phyloP scores from a whole-genome alignment of 306 rosid genomes.

The Cucurbita argyrosperma region DNA sequence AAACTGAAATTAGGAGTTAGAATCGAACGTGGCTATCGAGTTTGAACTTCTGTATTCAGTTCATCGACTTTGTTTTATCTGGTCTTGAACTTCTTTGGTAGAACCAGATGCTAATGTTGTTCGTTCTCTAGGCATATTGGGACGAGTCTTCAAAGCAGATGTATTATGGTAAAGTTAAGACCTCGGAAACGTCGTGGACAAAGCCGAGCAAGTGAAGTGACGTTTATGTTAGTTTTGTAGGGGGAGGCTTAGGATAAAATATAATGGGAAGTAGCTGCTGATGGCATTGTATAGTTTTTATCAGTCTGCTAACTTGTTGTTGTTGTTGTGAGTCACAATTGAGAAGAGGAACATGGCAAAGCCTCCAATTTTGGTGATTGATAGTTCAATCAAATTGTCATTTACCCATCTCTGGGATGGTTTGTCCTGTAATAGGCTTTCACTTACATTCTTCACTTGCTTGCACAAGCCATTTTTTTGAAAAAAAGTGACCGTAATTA shows the following conservation, averaged over 20 bases:
- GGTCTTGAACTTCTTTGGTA: not conserved
- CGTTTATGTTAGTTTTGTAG: not conserved
- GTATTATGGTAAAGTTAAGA: constrained; percentile 58
- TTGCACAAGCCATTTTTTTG: not conserved
- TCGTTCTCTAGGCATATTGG: constrained; percentile 58
- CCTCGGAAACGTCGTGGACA: constrained; percentile 74
- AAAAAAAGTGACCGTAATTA: no score
- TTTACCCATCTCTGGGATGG: not conserved
- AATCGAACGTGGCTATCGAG: not conserved
- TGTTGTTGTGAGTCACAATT: not conserved
- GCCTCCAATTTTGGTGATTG: constrained; percentile 1
- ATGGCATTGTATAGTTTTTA: not conserved
- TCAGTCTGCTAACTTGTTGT: not conserved
- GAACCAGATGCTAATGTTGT: not conserved
- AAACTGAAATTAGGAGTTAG: not conserved
- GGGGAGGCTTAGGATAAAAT: not conserved
- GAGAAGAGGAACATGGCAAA: not conserved
- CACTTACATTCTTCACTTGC: not conserved
- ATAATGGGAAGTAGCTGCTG: not conserved
- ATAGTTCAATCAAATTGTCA: constrained; percentile 1
- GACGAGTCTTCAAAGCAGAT: constrained; percentile 69
- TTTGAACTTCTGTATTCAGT: no score
- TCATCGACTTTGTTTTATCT: not conserved
- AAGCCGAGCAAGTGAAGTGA: constrained; percentile 32
- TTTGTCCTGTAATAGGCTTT: not conserved